phyloP scores from a whole-genome alignment of 148 eudicot species.

The Cornus florida region DNA sequence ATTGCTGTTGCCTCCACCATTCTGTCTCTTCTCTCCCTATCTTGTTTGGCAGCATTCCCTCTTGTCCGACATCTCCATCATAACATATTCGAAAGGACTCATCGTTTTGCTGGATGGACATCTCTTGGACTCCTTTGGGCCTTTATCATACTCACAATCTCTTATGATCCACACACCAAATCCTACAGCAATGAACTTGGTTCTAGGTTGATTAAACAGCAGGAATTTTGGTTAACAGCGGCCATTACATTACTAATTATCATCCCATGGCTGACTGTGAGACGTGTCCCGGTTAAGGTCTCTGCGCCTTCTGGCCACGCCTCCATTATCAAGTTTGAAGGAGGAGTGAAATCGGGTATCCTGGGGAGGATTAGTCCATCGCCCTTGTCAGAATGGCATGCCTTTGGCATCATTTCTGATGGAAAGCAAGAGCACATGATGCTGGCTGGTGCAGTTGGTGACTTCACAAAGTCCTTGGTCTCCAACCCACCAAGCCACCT shows the following conservation, averaged over 20 bases:
- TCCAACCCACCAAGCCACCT: conserved; percentile 26
- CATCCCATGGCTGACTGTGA: conserved; percentile 19
- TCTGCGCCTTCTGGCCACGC: conserved; percentile 22
- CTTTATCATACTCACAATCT: conserved; percentile 16
- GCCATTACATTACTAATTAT: conserved; percentile 11
- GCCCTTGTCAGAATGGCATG: conserved; percentile 24
- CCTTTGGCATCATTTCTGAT: conserved; percentile 28
- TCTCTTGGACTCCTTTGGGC: conserved; percentile 15
- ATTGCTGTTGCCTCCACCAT: conserved; percentile 12
- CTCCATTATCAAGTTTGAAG: conserved; percentile 21
- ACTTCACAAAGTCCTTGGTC: conserved; percentile 25
- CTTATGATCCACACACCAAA: conserved; percentile 16
- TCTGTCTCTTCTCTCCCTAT: conserved; percentile 11
- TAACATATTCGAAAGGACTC: conserved; percentile 23
- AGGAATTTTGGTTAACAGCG: conserved; percentile 14
- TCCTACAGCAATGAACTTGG: background rate
- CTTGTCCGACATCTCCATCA: conserved; percentile 27
- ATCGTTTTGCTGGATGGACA: conserved; percentile 21
- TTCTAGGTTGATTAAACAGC: background rate
- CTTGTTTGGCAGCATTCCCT: conserved; percentile 20
- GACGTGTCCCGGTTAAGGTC: conserved; percentile 16
- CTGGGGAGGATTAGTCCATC: conserved; percentile 24
- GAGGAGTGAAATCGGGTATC: conserved; percentile 15
- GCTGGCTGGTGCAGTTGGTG: conserved; percentile 25
- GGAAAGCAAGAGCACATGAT: conserved; percentile 20